phyloP scores from a whole-genome alignment of 2,329 filamentous ascomycete species.

The Stagonosporopsis vannaccii region DNA sequence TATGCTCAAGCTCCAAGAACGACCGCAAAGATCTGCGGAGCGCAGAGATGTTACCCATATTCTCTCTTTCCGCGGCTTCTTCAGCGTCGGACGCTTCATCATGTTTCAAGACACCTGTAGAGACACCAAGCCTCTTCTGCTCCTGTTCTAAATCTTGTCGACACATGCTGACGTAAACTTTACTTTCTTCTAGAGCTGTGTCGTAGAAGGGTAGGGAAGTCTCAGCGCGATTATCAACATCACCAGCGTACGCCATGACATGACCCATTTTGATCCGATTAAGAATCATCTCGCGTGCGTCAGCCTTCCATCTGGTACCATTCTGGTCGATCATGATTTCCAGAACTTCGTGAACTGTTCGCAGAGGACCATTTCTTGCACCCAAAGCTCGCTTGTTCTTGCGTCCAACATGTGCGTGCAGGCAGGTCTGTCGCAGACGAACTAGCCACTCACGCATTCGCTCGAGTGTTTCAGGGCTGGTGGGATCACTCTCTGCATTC shows the following conservation, averaged over 20 bases:
- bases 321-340: slow-evolving; percentile 91
- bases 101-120: slow-evolving; percentile 32
- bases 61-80: slow-evolving; percentile 49
- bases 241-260: slow-evolving; percentile 76
- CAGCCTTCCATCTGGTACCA: slow-evolving; percentile 68
- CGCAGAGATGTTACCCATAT: slow-evolving; percentile 60
- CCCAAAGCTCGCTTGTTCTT: slow-evolving; percentile 71
- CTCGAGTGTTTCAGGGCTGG: slow-evolving; percentile 65
- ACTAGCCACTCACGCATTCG: slow-evolving; percentile 82
- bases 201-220: slow-evolving; percentile 77
- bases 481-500: slow-evolving; percentile 68
- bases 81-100: slow-evolving; percentile 47
- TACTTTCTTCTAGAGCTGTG: slow-evolving; percentile 51
- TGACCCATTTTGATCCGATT: slow-evolving; percentile 75
- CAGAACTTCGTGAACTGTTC: slow-evolving; percentile 85
- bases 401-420: slow-evolving; percentile 83
- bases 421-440: slow-evolving; percentile 78
- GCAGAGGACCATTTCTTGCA: slow-evolving; percentile 68
- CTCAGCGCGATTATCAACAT: slow-evolving; percentile 59
- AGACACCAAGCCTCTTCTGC: slow-evolving; percentile 46
- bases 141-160: slow-evolving; percentile 67
- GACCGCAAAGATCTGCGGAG: slow-evolving; percentile 72
- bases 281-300: slow-evolving; percentile 72
- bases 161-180: slow-evolving; percentile 67
- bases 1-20: slow-evolving; percentile 81